Conservation (phyloP, 495 filamentous ascomycete genomes). For the Neurospora sp. region DNA sequence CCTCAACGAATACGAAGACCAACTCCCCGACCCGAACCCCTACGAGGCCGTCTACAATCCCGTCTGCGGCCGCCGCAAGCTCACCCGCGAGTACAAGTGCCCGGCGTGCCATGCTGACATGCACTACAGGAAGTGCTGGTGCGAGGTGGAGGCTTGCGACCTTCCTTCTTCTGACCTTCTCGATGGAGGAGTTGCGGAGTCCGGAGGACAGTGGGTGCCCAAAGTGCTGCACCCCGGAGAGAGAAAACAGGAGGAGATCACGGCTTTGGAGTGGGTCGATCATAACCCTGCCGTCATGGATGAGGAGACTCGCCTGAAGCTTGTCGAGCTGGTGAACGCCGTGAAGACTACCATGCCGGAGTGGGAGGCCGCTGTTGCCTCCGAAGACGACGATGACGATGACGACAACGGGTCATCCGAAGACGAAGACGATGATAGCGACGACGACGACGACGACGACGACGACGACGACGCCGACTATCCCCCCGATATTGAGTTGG, state of each 20-base stretch:
- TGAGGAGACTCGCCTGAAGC: neutral
- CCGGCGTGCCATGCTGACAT: neutral
- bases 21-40: neutral
- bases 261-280: neutral
- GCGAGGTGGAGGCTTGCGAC: neutral
- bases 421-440: neutral
- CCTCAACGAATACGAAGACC: neutral
- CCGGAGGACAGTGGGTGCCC: neutral
- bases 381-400: neutral
- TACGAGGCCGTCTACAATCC: neutral
- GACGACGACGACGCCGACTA: neutral
- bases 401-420: neutral
- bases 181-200: neutral
- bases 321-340: neutral
- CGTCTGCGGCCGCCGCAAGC: neutral
- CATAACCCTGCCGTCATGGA: neutral
- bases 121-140: neutral
- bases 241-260: neutral
- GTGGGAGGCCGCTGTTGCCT: neutral
- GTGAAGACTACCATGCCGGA: neutral
- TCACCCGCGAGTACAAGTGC: neutral
- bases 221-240: neutral
- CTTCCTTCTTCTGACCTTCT: neutral
- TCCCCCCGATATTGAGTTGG: neutral
- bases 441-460: neutral